phyloP scores from a whole-genome alignment of 2,329 filamentous ascomycete species.

The Rhytidhysteron rufulum region DNA sequence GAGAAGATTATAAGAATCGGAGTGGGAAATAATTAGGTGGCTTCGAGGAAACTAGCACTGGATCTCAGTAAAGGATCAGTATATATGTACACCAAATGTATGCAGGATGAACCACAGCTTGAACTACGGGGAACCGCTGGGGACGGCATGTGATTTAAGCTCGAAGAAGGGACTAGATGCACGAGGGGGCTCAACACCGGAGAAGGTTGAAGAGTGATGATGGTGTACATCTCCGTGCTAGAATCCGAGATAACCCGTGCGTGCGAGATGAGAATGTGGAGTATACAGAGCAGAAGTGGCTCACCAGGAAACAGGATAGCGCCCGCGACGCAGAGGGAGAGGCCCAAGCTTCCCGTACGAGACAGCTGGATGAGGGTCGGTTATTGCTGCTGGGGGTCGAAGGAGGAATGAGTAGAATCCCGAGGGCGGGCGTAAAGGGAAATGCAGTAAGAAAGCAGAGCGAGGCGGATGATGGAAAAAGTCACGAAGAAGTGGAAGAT shows the following conservation, averaged over 20 bases:
- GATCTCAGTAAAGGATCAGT: slow-evolving; percentile 2
- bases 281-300: slow-evolving; percentile 6
- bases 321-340: slow-evolving; percentile 1
- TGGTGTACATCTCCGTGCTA: background rate
- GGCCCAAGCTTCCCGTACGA: background rate
- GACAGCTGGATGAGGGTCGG: slow-evolving; percentile 1
- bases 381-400: slow-evolving; percentile 1
- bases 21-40: background rate
- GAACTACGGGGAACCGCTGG: background rate
- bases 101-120: background rate
- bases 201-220: background rate
- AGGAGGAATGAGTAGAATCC: too few relatives aligned
- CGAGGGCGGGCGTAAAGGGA: background rate
- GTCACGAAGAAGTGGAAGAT: background rate
- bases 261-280: background rate
- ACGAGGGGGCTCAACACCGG: background rate
- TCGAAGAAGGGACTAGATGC: background rate
- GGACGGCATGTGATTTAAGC: slow-evolving; percentile 1
- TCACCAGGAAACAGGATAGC: slow-evolving; percentile 9
- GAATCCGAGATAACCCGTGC: background rate
- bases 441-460: background rate
- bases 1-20: background rate
- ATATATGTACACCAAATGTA: background rate
- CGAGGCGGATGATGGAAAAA: background rate
- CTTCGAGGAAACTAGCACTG: slow-evolving; percentile 1